A percentile compares a stretch with the other conserved stretches of the same genome.
phyloP scores from a whole-genome alignment of 441 rosid species.

The Cnidoscolus chayamansa region DNA sequence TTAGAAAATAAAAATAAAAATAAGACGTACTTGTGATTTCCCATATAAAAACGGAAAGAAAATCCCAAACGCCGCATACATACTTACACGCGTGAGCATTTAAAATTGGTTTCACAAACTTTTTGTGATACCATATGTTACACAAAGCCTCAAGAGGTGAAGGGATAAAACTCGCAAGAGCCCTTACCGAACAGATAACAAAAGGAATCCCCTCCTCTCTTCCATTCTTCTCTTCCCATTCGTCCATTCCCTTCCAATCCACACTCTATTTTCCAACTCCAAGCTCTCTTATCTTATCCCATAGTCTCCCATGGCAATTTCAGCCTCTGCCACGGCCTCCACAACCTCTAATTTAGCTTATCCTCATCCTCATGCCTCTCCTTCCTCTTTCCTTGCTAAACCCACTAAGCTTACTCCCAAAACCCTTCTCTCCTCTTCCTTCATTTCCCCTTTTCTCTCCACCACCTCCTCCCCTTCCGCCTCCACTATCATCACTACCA shows the following conservation, averaged over 20 bases:
- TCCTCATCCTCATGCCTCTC: conserved; percentile 24
- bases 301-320: conserved; percentile 40
- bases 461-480: conserved; percentile 25
- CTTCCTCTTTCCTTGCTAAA: conserved; percentile 20
- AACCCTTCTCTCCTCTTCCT: conserved; percentile 49
- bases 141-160: not conserved
- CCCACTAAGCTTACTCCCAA: conserved; percentile 24
- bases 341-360: conserved; percentile 34
- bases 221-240: not conserved
- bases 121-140: not conserved
- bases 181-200: conserved; percentile 35
- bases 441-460: conserved; percentile 34
- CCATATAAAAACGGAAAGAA: conserved; percentile 5
- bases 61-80: not conserved
- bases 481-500: conserved; percentile 21
- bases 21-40: too few species aligned
- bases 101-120: not conserved
- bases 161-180: conserved; percentile 30
- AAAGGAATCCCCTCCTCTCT: conserved; percentile 19
- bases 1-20: too few species aligned
- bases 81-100: conserved; percentile 16
- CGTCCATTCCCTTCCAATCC: not conserved
- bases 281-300: not conserved
- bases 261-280: not conserved
- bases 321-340: conserved; percentile 38